Conservation (phyloP, 495 filamentous ascomycete genomes). For the Patellaria atrata region DNA sequence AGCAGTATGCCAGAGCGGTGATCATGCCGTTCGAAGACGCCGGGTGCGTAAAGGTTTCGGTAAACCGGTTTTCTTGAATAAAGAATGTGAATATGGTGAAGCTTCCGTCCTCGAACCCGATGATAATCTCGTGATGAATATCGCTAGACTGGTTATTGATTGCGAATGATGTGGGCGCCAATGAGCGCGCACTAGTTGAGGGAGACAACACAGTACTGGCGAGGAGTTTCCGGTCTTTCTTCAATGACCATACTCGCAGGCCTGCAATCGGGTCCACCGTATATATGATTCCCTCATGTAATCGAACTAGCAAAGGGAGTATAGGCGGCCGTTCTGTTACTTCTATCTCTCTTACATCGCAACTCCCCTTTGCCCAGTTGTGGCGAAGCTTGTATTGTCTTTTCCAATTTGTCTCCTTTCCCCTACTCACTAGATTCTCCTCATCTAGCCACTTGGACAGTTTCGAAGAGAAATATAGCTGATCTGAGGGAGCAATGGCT, state of each 20-base stretch:
- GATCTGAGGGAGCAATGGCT: constrained; percentile 25
- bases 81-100: constrained; percentile 56
- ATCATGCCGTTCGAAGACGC: constrained; percentile 46
- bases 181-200: not conserved
- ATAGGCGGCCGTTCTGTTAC: constrained; percentile 40
- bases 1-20: constrained; percentile 57
- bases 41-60: constrained; percentile 38
- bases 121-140: constrained; percentile 38
- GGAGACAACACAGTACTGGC: constrained; percentile 16
- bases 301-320: constrained; percentile 50
- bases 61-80: constrained; percentile 29
- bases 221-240: constrained; percentile 35
- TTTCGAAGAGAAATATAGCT: constrained; percentile 52
- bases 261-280: constrained; percentile 58
- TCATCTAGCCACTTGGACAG: constrained; percentile 76
- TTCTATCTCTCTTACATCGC: constrained; percentile 60
- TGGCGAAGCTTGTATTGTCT: constrained; percentile 75
- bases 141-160: constrained; percentile 33
- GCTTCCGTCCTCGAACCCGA: constrained; percentile 67
- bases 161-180: constrained; percentile 51
- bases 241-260: constrained; percentile 65
- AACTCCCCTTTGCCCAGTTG: constrained; percentile 81
- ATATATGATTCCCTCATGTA: constrained; percentile 61
- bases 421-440: constrained; percentile 39
- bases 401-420: constrained; percentile 62